Base-by-base conservation (phyloP, 805 yeast species). In the Huiozyma sinensis region DNA sequence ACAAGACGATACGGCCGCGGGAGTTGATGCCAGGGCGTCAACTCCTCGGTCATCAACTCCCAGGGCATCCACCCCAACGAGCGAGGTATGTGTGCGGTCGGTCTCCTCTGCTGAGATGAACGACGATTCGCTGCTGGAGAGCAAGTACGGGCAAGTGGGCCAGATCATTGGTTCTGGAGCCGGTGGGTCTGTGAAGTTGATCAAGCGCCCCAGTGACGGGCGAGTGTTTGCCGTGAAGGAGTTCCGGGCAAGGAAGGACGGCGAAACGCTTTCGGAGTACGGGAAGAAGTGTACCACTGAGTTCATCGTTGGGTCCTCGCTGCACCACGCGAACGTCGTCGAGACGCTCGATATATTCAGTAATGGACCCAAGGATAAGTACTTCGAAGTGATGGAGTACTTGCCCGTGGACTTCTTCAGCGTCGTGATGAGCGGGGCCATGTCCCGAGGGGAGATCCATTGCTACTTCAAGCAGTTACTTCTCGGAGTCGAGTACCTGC, bases 201-300 rank as follows among this genome's bases (percentile, higher is more conserved):
- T 84, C n/a, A 71, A 72, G 7, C 73, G 90, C 53, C 80, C 81
- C 39, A 64, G 76, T 34, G 90, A 83, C 61, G 74, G 76, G 50
- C 72, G 74, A 33, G 74, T 82, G 0, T 83, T 83, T 65, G 95
- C 95, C 1, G 90, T 84, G 12, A 84, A 84, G 56, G 89, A 83
- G 60, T 84, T 84, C 55, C 72, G 89, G 53, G 73, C 84, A 6
- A 72, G 82, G 49, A 71, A 81, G 56, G 73, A 79, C 36, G 78
- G 74, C 52, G 95, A 84, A 58, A 64, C 77, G 4, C 69, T 75
- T 46, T 78, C 79, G 56, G 90, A 83, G 48, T 84, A 84, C 58
- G 82, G 86, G n/a, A 79, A 81, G 52, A 83, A 84, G 64, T 83
- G 89, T 56, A 83, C 89, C 0, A 86, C 88, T 12, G 95, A 84